phyloP scores from a whole-genome alignment of 306 rosid species.

The Canavalia gladiata region DNA sequence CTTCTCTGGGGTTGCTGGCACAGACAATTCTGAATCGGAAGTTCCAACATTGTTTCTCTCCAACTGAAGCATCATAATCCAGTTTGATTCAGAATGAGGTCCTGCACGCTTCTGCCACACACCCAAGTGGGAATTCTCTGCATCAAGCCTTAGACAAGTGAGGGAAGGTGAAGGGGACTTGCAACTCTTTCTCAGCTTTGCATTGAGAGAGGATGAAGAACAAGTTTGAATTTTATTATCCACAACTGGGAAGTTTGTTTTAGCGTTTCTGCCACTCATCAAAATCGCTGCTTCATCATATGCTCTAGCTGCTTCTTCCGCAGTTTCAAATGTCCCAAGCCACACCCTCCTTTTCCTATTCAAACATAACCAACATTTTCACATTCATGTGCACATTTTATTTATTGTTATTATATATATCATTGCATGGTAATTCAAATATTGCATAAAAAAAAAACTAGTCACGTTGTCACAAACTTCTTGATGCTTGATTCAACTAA shows the following conservation, averaged over 20 bases:
- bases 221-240: slow-evolving; percentile 35
- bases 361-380: slow-evolving; percentile 4
- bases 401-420: neutral
- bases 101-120: slow-evolving; percentile 89
- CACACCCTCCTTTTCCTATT: slow-evolving; percentile 92
- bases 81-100: slow-evolving; percentile 66
- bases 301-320: slow-evolving; percentile 92
- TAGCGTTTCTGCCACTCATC: slow-evolving; percentile 87
- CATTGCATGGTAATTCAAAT: neutral
- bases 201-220: slow-evolving; percentile 50
- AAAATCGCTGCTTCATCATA: slow-evolving; percentile 90
- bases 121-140: slow-evolving; percentile 76
- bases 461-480: neutral
- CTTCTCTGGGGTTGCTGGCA: slow-evolving; percentile 20
- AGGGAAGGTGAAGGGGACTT: slow-evolving; percentile 81
- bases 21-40: neutral
- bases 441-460: neutral
- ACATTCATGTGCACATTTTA: neutral
- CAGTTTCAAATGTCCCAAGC: slow-evolving; percentile 91
- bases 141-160: slow-evolving; percentile 85
- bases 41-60: slow-evolving; percentile 48
- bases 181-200: slow-evolving; percentile 77
- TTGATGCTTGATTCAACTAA: neutral
- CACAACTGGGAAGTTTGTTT: slow-evolving; percentile 77
- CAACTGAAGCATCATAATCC: slow-evolving; percentile 89